Evolutionary conservation across 257 asterid species (phyloP).

Genomic region (Solanum ahanhuiri): DNA sequence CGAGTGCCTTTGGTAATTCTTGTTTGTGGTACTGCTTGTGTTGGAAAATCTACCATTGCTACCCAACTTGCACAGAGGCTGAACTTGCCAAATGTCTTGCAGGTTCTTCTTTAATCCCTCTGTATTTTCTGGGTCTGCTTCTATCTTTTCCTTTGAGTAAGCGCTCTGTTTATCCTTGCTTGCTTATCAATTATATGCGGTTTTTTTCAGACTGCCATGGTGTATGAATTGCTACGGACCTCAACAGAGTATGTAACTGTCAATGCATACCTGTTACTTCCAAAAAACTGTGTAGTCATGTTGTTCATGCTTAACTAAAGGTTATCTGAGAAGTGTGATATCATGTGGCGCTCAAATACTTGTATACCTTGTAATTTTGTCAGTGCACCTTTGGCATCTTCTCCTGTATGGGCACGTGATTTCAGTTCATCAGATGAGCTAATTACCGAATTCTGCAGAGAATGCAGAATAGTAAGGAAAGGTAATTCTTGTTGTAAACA

Average conservation of each 20-base stretch:
- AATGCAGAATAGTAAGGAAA: constrained; percentile 95
- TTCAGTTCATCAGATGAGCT: constrained; percentile 85
- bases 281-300: not conserved
- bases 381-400: constrained; percentile 93
- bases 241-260: constrained; percentile 82
- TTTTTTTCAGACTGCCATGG: constrained; percentile 84
- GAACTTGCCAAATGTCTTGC: constrained; percentile 93
- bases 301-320: not conserved
- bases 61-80: constrained; percentile 99
- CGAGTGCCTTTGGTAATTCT: constrained; percentile 98
- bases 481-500: constrained; percentile 30
- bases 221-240: constrained; percentile 91
- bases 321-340: not conserved
- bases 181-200: constrained; percentile 3
- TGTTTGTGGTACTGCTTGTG: constrained; percentile 98
- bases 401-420: constrained; percentile 94
- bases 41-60: constrained; percentile 96
- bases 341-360: constrained; percentile 5
- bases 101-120: constrained; percentile 28
- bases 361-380: constrained; percentile 12
- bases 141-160: not conserved
- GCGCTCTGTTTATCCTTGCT: constrained; percentile 7
- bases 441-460: constrained; percentile 93
- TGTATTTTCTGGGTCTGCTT: not conserved
- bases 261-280: not conserved